Percentiles rank a stretch among this genome's conserved stretches.
phyloP scores from a whole-genome alignment of 225 moss, liverwort and hornwort genomes.

The Physcomitrellopsis africana region DNA sequence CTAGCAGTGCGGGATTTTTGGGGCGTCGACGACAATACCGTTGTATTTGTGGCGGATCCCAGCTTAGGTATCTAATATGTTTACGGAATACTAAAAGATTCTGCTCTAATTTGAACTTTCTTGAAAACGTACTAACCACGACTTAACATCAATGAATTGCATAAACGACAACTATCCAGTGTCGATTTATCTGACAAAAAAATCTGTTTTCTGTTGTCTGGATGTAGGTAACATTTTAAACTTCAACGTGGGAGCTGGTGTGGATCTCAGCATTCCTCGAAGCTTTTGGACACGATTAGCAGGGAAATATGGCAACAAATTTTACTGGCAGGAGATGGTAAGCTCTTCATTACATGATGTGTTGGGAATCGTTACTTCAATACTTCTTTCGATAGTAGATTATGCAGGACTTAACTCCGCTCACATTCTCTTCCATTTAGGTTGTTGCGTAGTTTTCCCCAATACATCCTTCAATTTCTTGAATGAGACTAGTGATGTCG shows the following conservation, averaged over 20 bases:
- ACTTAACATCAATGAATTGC: too few species aligned
- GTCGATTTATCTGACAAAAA: not conserved
- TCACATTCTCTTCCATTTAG: not conserved
- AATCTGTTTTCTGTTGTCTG: not conserved
- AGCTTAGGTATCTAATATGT: slow-evolving; percentile 47
- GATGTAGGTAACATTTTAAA: slow-evolving; percentile 68
- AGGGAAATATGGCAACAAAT: slow-evolving; percentile 76
- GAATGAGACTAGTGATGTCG: not conserved
- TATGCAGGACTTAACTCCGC: not conserved
- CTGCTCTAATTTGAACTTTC: too few species aligned
- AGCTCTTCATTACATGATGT: not conserved
- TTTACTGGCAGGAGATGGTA: slow-evolving; percentile 74
- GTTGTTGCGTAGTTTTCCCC: not conserved
- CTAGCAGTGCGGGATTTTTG: slow-evolving; percentile 71
- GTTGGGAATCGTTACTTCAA: too few species aligned
- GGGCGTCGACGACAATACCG: slow-evolving; percentile 74
- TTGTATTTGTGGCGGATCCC: slow-evolving; percentile 78
- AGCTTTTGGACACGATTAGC: slow-evolving; percentile 76
- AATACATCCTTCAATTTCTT: not conserved
- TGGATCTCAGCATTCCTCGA: slow-evolving; percentile 70
- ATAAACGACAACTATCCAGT: not conserved
- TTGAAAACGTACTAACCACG: too few species aligned
- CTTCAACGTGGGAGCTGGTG: slow-evolving; percentile 71
- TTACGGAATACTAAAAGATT: not conserved
- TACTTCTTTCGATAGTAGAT: too few species aligned